phyloP scores from a whole-genome alignment of 1,284 basidiomycete species.

The Mycena citricolor region DNA sequence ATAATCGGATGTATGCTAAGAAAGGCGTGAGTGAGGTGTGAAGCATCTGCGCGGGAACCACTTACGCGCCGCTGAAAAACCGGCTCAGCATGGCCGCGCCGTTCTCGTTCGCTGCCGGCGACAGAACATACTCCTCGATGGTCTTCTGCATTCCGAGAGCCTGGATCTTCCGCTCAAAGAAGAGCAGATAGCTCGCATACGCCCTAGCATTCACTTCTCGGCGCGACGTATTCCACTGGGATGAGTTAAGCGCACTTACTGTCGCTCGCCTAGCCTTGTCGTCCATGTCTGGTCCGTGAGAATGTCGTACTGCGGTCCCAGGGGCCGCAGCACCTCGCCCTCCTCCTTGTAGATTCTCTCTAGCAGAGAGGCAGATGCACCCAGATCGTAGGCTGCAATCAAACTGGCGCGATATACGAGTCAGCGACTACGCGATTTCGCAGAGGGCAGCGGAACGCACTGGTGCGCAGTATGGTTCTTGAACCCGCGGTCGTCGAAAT shows the following conservation, averaged over 20 bases:
- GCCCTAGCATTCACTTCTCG: slow-evolving; percentile 44
- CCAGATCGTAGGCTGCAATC: slow-evolving; percentile 65
- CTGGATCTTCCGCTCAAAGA: slow-evolving; percentile 53
- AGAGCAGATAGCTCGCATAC: slow-evolving; percentile 54
- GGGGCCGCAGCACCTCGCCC: slow-evolving; percentile 41
- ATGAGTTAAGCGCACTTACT: slow-evolving; percentile 11
- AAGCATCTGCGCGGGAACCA: too few relatives aligned
- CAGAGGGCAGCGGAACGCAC: slow-evolving; percentile 31
- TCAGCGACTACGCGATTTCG: slow-evolving; percentile 2
- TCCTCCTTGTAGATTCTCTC: slow-evolving; percentile 53
- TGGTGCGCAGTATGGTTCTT: slow-evolving; percentile 67
- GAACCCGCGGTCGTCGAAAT: slow-evolving; percentile 46
- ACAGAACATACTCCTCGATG: slow-evolving; percentile 57
- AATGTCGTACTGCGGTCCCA: slow-evolving; percentile 28
- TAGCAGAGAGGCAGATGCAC: slow-evolving; percentile 51
- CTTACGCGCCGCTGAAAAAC: slow-evolving; percentile 56
- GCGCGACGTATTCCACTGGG: slow-evolving; percentile 41
- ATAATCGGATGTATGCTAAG: slow-evolving; percentile 62
- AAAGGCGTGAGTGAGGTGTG: too few relatives aligned
- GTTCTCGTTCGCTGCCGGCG: slow-evolving; percentile 44
- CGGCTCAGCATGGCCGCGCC: slow-evolving; percentile 55
- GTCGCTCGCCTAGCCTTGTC: slow-evolving; percentile 49
- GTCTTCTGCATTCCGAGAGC: slow-evolving; percentile 41
- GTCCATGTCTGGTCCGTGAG: slow-evolving; percentile 55
- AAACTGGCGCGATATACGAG: slow-evolving; percentile 40